These are phyloP conservation scores for Microcyclospora pomicola DNA, from an alignment of 2,329 filamentous ascomycete genomes.

Conservation along the genomic window DNA sequence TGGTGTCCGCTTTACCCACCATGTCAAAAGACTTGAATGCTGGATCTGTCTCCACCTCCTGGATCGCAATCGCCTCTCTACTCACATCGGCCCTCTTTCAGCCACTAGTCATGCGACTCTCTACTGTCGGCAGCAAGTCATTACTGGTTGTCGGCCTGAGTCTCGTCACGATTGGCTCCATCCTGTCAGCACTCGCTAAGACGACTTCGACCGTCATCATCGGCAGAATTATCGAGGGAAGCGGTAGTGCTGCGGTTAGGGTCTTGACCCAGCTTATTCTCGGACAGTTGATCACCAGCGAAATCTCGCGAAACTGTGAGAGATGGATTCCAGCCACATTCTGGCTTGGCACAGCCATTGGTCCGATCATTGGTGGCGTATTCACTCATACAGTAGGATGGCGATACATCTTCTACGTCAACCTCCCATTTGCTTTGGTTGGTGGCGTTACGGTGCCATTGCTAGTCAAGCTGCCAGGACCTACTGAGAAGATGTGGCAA, in stretches of 20 bases:
- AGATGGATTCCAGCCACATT: constrained; percentile 34
- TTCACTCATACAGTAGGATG: constrained; percentile 40
- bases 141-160: constrained; percentile 23
- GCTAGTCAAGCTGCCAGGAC: constrained; percentile 11
- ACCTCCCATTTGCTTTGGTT: constrained; percentile 36
- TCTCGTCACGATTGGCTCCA: constrained; percentile 25
- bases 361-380: constrained; percentile 37
- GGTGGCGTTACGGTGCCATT: constrained; percentile 21
- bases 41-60: constrained; percentile 17
- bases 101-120: constrained; percentile 27
- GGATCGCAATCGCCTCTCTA: constrained; percentile 28
- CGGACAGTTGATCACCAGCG: constrained; percentile 31
- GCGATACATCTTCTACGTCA: constrained; percentile 54
- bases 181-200: constrained; percentile 20
- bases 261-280: constrained; percentile 32
- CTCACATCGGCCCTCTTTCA: constrained; percentile 27
- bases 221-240: constrained; percentile 26
- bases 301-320: constrained; percentile 23
- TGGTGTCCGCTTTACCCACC: constrained; percentile 5
- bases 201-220: constrained; percentile 10
- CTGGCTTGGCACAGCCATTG: constrained; percentile 42
- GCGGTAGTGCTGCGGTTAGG: constrained; percentile 28
- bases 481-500: constrained; percentile 2
- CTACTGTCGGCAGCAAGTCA: constrained; percentile 28
- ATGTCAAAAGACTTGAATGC: constrained; percentile 4